A percentile compares a stretch with the other conserved stretches of the same genome.
These are phyloP conservation scores for Volvox reticuliferus DNA, from an alignment of 139 green algal genomes.

Conservation along the genomic window DNA sequence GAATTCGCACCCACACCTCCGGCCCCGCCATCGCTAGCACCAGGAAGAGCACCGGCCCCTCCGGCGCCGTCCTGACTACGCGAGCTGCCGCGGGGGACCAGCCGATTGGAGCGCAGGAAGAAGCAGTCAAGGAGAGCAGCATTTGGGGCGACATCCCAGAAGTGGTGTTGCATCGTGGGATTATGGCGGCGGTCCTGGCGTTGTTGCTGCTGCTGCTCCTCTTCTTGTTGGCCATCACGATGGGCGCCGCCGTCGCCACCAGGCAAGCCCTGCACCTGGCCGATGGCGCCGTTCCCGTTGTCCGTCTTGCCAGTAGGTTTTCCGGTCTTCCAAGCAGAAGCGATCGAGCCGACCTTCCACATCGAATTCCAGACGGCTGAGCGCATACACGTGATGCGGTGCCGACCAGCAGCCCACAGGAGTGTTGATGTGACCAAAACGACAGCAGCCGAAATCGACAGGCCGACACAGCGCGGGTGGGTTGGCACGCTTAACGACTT, in stretches of 20 bases:
- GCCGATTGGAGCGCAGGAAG: not conserved
- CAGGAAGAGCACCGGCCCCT: not conserved
- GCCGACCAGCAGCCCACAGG: not conserved
- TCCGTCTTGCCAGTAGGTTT: not conserved
- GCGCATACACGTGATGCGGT: not conserved
- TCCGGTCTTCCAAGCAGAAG: not conserved
- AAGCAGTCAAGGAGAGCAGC: not conserved
- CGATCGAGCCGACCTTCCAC: not conserved
- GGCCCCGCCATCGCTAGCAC: not conserved
- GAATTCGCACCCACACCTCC: not conserved
- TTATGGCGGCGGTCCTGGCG: not conserved
- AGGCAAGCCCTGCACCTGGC: not conserved
- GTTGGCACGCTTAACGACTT: not conserved
- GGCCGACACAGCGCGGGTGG: not conserved
- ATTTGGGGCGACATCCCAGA: not conserved
- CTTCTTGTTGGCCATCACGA: not conserved
- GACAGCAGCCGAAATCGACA: not conserved
- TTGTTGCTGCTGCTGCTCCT: not conserved
- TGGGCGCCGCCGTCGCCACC: not conserved
- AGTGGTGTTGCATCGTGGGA: not conserved
- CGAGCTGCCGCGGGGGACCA: constrained; percentile 5
- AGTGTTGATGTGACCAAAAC: not conserved
- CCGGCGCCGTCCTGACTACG: not conserved
- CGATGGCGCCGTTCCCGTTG: not conserved
- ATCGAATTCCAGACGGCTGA: constrained; percentile 2